Evolutionary conservation across 2,329 filamentous ascomycete species (phyloP).

Genomic region (Phialophora tarda): DNA sequence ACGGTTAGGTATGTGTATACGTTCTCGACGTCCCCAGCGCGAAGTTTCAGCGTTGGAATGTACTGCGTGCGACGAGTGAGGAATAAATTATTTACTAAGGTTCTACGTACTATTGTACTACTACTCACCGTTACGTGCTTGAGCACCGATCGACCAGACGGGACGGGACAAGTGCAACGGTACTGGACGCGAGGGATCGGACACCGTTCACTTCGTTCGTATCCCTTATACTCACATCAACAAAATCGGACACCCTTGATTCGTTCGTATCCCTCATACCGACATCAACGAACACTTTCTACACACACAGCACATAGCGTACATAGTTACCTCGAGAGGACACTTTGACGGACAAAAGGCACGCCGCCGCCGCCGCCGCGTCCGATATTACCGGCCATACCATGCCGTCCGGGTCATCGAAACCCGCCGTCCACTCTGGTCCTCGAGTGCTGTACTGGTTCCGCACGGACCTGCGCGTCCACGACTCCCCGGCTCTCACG

Average conservation of each 20-base stretch:
- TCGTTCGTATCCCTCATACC: not conserved
- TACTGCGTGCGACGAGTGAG: not conserved
- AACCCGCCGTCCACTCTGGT: not conserved
- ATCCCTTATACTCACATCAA: too few relatives aligned
- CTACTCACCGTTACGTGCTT: not conserved
- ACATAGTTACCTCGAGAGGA: not conserved
- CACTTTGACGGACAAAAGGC: not conserved
- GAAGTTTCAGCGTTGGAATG: too few relatives aligned
- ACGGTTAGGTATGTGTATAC: not conserved
- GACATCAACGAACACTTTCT: not conserved
- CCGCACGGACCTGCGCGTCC: constrained; percentile 75
- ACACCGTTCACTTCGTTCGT: not conserved
- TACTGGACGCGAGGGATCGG: not conserved
- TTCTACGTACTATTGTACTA: not conserved
- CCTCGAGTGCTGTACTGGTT: constrained; percentile 77
- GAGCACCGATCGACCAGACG: not conserved
- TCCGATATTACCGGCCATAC: too few relatives aligned
- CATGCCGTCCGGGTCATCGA: not conserved
- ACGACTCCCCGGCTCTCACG: constrained; percentile 75
- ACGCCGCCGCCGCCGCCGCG: too few relatives aligned
- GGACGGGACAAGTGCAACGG: not conserved
- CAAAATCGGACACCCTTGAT: not conserved
- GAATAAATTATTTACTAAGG: not conserved
- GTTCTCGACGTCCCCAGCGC: not conserved
- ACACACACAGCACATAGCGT: not conserved